Conservation (phyloP, 2,329 filamentous ascomycete species). For the Periglandula ipomoeae region DNA sequence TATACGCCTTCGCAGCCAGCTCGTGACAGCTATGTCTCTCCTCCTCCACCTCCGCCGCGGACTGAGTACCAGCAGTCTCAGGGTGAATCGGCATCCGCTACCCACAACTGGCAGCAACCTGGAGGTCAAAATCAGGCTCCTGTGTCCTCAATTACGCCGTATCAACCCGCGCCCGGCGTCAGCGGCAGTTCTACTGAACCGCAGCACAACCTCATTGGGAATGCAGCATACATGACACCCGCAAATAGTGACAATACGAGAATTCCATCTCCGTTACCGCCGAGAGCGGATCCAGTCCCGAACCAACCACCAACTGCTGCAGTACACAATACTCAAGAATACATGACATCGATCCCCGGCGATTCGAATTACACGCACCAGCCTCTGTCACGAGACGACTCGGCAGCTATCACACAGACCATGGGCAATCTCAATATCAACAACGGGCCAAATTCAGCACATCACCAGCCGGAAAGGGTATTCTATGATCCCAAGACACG, state of each 20-base stretch:
- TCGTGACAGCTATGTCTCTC: background rate
- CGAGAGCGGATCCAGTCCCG: background rate
- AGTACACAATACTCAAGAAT: background rate
- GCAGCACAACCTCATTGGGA: background rate
- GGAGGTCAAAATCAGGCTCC: background rate
- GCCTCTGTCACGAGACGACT: background rate
- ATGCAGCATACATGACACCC: background rate
- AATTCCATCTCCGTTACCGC: background rate
- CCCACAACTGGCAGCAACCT: background rate
- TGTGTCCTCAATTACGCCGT: background rate
- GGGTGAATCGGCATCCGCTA: background rate
- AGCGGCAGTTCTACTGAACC: background rate
- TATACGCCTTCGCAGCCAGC: background rate
- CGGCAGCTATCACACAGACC: background rate
- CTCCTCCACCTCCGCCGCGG: background rate
- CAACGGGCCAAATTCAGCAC: background rate
- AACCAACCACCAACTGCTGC: background rate
- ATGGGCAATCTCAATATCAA: slow-evolving; percentile 2
- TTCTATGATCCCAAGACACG: background rate
- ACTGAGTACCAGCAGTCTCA: background rate
- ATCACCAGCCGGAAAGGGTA: background rate
- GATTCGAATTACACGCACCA: background rate
- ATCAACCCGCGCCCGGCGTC: background rate
- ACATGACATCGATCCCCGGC: background rate
- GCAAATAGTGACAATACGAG: background rate